Base-by-base conservation (phyloP, 768 basidiomycete genomes). In the Pulveroboletus sp. region DNA sequence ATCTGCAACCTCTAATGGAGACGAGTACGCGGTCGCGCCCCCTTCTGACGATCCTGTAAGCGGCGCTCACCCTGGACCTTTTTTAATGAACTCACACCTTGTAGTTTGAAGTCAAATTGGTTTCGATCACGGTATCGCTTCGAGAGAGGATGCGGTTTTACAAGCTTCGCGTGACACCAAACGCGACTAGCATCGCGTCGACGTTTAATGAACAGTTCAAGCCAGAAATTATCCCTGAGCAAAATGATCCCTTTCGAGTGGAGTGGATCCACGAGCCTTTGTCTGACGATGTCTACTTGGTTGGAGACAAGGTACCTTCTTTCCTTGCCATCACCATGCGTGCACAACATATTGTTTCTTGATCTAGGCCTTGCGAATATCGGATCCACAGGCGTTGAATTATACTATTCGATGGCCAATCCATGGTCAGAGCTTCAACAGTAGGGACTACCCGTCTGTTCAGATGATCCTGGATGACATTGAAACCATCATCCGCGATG, bases 61-160 rank as follows among this genome's bases (percentile, higher is more conserved):
- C 69, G 4, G 27, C 19, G 8, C 25, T 8, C 41, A 16, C 32
- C 11, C 2, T 32, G 23, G 11, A 34, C 49, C 35, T 14, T 32
- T 27, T 17, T 13, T 21, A 12, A 25, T 25, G 11, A 12, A 35
- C 44, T 60, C 37, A 59, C 42, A 21, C 8, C 29, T 27, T 43
- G 12, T 44, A 90, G 88, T 87, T 92, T 50, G 83, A 89, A 51
- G 75, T 78, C 20, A 92, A 92, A 61, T 76, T 95, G 23, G 75
- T 82, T 4, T 80, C 81, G 5, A 83, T 90, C 17, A 78, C 78
- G 2, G 68, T 80, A 34, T 89, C 89, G 4, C 74, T 92, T 35
- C 81, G 87, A 21, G 89, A 90, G 45, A 74, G 89, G 44, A 90
- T 91, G 89, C 77, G 83, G 25, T 91, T 91, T 64, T 91, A 91